Conservation (phyloP, 306 rosid species). For the Vigna angularis region DNA sequence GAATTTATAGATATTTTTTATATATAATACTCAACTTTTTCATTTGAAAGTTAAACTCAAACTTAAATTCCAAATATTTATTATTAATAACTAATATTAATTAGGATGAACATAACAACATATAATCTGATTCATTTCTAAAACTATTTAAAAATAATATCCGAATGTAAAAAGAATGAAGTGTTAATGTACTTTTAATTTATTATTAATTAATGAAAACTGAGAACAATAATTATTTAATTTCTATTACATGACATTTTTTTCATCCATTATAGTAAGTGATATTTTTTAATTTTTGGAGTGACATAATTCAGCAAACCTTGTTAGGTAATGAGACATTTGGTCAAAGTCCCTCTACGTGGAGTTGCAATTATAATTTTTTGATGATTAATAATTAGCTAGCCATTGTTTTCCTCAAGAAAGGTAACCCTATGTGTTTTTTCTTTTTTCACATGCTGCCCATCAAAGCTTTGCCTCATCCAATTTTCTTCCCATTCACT, state of each 20-base stretch:
- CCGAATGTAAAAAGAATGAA: too few relatives aligned
- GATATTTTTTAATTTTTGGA: neutral
- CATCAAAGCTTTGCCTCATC: slow-evolving; percentile 50
- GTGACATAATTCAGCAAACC: slow-evolving; percentile 7
- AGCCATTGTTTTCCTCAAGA: slow-evolving; percentile 60
- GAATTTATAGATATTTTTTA: too few relatives aligned
- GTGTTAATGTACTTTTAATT: too few relatives aligned
- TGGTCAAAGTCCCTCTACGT: slow-evolving; percentile 58
- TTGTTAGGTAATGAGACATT: slow-evolving; percentile 45
- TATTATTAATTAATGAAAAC: too few relatives aligned
- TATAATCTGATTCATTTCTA: too few relatives aligned
- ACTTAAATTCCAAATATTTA: too few relatives aligned
- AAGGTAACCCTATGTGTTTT: slow-evolving; percentile 49
- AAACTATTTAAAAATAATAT: too few relatives aligned
- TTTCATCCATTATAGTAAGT: neutral
- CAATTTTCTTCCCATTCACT: slow-evolving; percentile 34
- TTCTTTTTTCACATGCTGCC: slow-evolving; percentile 58
- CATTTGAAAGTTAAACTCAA: too few relatives aligned
- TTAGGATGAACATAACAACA: too few relatives aligned
- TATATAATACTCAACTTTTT: too few relatives aligned
- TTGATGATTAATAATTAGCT: slow-evolving; percentile 45
- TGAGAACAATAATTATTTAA: neutral
- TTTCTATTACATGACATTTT: neutral
- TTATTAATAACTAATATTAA: too few relatives aligned
- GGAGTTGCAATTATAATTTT: slow-evolving; percentile 44